Conservation (phyloP, 2,329 filamentous ascomycete genomes). For the Cercospora berteroae region DNA sequence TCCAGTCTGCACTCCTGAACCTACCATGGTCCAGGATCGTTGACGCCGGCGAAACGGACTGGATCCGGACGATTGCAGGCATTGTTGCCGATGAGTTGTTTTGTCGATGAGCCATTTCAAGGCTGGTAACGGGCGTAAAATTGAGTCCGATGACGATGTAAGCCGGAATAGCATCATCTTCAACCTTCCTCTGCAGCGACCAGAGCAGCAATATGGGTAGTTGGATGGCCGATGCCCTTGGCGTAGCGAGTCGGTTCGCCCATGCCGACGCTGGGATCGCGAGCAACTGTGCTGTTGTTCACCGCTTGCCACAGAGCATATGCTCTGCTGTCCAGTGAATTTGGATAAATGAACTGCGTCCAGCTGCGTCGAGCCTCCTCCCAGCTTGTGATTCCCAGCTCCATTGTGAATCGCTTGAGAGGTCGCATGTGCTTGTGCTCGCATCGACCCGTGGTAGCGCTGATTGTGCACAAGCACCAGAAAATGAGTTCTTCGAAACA, state of each 20-base stretch:
- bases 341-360: slow-evolving; percentile 15
- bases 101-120: neutral
- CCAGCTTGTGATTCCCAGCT: slow-evolving; percentile 15
- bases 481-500: slow-evolving; percentile 24
- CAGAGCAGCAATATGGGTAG: slow-evolving; percentile 14
- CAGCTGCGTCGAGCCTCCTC: slow-evolving; percentile 4
- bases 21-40: neutral
- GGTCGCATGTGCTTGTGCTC: slow-evolving; percentile 21
- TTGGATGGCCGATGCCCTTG: slow-evolving; percentile 20
- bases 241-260: slow-evolving; percentile 17
- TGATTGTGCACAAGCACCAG: slow-evolving; percentile 25
- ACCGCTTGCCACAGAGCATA: slow-evolving; percentile 23
- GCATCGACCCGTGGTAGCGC: slow-evolving; percentile 20
- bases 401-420: slow-evolving; percentile 18
- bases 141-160: neutral
- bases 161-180: neutral
- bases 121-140: neutral
- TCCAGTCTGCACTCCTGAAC: slow-evolving; percentile 1
- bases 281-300: slow-evolving; percentile 15
- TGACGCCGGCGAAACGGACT: neutral
- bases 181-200: slow-evolving; percentile 18
- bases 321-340: slow-evolving; percentile 16
- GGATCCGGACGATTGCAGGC: neutral
- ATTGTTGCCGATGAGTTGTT: neutral
- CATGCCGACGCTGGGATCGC: slow-evolving; percentile 10